A percentile compares a stretch with the other conserved stretches of the same genome.
Evolutionary conservation across 441 rosid species (phyloP).

Genomic region (Arabidopsis hybrid): DNA sequence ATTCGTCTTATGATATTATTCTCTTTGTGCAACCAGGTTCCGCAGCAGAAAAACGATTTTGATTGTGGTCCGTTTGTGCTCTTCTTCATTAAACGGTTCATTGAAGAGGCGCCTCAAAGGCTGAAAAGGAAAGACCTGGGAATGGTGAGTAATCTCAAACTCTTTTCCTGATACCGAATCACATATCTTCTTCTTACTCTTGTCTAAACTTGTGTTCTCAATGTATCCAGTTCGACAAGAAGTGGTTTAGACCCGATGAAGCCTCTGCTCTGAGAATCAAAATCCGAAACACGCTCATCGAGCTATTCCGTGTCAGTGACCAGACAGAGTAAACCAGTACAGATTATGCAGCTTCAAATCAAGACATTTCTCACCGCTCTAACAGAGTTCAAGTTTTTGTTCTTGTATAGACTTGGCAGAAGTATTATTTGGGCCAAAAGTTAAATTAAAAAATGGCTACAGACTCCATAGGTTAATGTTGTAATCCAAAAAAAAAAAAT

Average conservation of each 20-base stretch:
- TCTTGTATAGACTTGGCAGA: conserved; percentile 15
- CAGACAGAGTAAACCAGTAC: conserved; percentile 22
- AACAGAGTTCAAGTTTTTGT: conserved; percentile 9
- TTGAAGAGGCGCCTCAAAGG: conserved; percentile 88
- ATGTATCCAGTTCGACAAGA: conserved; percentile 69
- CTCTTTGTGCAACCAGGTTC: conserved; percentile 67
- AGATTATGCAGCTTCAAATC: conserved; percentile 28
- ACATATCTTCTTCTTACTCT: neutral
- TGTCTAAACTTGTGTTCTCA: neutral
- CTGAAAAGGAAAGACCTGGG: conserved; percentile 73
- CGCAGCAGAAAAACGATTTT: conserved; percentile 91
- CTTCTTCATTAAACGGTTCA: conserved; percentile 86
- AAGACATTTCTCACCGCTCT: conserved; percentile 28
- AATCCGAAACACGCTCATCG: conserved; percentile 60
- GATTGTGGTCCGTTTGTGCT: conserved; percentile 98
- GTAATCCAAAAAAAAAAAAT: neutral
- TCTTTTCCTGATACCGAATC: conserved; percentile 2
- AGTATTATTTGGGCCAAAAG: neutral
- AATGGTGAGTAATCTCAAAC: conserved; percentile 60
- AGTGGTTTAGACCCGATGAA: conserved; percentile 89
- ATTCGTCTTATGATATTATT: conserved; percentile 14
- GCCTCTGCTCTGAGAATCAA: conserved; percentile 83
- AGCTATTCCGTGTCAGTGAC: conserved; percentile 54
- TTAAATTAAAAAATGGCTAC: neutral
- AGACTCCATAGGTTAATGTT: neutral